phyloP scores from a whole-genome alignment of 176 grass and related monocot genomes.

The Tillandsia leiboldiana region DNA sequence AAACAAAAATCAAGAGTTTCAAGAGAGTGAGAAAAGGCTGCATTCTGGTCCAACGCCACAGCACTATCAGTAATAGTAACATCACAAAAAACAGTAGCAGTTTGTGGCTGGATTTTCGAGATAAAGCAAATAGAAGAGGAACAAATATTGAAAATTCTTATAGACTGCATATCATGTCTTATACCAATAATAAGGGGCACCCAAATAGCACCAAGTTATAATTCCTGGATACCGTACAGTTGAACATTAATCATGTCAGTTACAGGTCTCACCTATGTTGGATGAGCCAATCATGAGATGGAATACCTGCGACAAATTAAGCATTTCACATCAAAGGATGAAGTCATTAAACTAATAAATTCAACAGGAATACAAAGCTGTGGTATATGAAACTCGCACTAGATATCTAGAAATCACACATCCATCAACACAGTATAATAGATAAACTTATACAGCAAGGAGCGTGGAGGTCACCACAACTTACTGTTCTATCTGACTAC shows the following conservation, averaged over 20 bases:
- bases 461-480: too few species aligned
- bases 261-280: conserved; percentile 61
- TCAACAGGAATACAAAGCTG: conserved; percentile 18
- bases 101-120: too few species aligned
- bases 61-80: too few species aligned
- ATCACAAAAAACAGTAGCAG: too few species aligned
- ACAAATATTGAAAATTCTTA: too few species aligned
- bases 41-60: too few species aligned
- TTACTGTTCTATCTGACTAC: too few species aligned
- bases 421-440: conserved; percentile 2
- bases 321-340: conserved; percentile 26
- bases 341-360: conserved; percentile 16
- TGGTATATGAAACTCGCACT: background rate
- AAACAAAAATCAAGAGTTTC: too few species aligned
- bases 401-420: background rate
- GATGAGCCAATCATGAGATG: conserved; percentile 92
- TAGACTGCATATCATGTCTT: background rate
- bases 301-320: conserved; percentile 90
- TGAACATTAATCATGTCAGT: conserved; percentile 14
- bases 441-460: background rate
- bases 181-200: conserved; percentile 4
- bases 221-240: too few species aligned
- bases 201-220: conserved; percentile 14
- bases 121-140: too few species aligned
- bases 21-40: too few species aligned